Evolutionary conservation across 2,329 filamentous ascomycete genomes (phyloP).

Genomic region (Fusarium sp.): DNA sequence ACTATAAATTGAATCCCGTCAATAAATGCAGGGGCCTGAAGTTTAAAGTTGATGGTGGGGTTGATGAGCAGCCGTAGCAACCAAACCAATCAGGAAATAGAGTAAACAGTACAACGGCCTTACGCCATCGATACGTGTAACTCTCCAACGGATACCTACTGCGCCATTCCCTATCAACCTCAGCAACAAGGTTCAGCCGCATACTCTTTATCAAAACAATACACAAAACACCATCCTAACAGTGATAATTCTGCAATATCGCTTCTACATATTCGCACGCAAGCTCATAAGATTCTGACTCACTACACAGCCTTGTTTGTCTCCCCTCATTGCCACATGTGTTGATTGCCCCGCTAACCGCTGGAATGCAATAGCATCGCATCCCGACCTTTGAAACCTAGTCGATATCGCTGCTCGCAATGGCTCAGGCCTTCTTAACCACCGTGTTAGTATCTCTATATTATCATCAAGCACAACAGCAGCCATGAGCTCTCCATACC

Average conservation of each 20-base stretch:
- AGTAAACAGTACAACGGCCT: constrained; percentile 48
- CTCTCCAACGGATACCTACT: constrained; percentile 25
- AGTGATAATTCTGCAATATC: constrained; percentile 21
- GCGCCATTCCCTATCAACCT: constrained; percentile 33
- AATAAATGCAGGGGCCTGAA: not conserved
- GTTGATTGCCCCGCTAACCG: constrained; percentile 58
- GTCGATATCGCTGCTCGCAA: constrained; percentile 43
- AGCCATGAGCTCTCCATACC: constrained; percentile 7
- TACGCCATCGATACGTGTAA: constrained; percentile 34
- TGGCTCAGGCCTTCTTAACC: constrained; percentile 58
- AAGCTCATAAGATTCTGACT: constrained; percentile 31
- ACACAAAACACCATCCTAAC: constrained; percentile 21
- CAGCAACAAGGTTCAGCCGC: constrained; percentile 26
- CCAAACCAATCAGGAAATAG: constrained; percentile 51
- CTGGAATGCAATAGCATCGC: constrained; percentile 55
- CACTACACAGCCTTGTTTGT: constrained; percentile 33
- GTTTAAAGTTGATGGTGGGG: constrained; percentile 45
- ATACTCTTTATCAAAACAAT: constrained; percentile 16
- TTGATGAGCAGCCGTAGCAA: constrained; percentile 48
- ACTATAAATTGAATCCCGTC: not conserved
- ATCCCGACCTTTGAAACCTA: constrained; percentile 27
- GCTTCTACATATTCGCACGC: constrained; percentile 12
- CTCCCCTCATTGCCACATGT: constrained; percentile 21
- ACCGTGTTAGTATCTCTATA: constrained; percentile 56
- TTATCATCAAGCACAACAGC: not conserved